phyloP scores from a whole-genome alignment of 768 basidiomycete species.

The Suillus ampliporus region DNA sequence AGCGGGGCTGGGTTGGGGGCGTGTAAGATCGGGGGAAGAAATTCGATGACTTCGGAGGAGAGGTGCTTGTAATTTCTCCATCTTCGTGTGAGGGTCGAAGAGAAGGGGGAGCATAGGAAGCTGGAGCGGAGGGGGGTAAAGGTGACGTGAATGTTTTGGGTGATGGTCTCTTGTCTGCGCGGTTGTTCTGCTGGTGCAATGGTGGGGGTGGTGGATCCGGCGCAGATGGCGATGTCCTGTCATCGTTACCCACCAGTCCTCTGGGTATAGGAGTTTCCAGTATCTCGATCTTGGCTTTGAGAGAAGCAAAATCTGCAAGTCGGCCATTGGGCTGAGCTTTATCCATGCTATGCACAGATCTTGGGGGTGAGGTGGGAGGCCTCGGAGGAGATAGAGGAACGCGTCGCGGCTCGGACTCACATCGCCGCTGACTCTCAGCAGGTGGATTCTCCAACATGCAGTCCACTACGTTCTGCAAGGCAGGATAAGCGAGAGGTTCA shows the following conservation, averaged over 20 bases:
- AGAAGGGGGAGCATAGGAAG: slow-evolving; percentile 19
- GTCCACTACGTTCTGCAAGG: neutral
- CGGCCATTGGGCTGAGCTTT: neutral
- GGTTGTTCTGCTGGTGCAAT: neutral
- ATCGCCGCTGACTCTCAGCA: neutral
- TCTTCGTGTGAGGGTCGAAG: slow-evolving; percentile 53
- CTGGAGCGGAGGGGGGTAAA: slow-evolving; percentile 1
- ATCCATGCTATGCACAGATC: neutral
- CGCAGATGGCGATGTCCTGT: neutral
- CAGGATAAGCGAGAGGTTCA: neutral
- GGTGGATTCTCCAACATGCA: neutral
- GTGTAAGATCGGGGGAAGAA: slow-evolving; percentile 47
- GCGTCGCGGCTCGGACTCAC: neutral
- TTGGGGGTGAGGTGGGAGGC: neutral
- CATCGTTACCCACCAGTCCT: neutral
- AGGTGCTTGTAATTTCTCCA: slow-evolving; percentile 53
- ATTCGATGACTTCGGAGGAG: slow-evolving; percentile 36
- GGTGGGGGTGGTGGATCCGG: slow-evolving; percentile 6
- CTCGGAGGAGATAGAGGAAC: neutral
- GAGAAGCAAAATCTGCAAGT: neutral
- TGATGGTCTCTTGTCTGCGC: neutral
- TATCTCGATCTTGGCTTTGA: neutral
- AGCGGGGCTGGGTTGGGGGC: slow-evolving; percentile 55
- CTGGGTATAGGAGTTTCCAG: neutral
- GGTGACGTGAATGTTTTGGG: neutral